Evolutionary conservation across 169 alveolate species (phyloP).

Genomic region (Plasmodium vinckei): DNA sequence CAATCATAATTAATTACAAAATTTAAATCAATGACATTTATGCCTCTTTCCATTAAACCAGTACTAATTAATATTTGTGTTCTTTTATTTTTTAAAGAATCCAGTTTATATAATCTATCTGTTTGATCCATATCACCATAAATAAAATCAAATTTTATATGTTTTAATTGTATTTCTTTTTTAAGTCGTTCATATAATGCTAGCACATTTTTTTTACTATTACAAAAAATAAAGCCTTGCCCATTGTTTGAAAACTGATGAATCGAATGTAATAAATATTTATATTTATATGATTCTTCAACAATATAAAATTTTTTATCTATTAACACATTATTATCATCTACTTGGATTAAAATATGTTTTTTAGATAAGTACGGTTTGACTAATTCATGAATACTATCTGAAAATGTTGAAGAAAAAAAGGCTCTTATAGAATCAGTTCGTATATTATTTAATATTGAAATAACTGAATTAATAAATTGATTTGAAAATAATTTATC

Average conservation of each 20-base stretch:
- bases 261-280: background rate
- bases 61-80: conserved; percentile 98
- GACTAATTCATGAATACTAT: conserved; percentile 15
- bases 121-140: conserved; percentile 99
- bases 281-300: conserved; percentile 35
- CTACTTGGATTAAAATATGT: conserved; percentile 44
- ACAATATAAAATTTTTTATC: conserved; percentile 60
- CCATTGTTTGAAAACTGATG: conserved; percentile 7
- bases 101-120: conserved; percentile 96
- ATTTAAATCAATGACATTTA: conserved; percentile 97
- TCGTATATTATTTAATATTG: conserved; percentile 51
- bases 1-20: conserved; percentile 99
- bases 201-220: conserved; percentile 97
- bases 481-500: conserved; percentile 56
- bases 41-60: conserved; percentile 98
- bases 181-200: conserved; percentile 94
- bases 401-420: conserved; percentile 65
- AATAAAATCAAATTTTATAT: conserved; percentile 91
- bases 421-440: conserved; percentile 52
- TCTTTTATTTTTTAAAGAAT: conserved; percentile 97
- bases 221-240: conserved; percentile 98
- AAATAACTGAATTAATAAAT: conserved; percentile 44
- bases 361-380: conserved; percentile 49
- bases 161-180: conserved; percentile 80
- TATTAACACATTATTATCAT: conserved; percentile 26